Evolutionary conservation across 345 rosid species (phyloP).

Genomic region (Brassica nigra): DNA sequence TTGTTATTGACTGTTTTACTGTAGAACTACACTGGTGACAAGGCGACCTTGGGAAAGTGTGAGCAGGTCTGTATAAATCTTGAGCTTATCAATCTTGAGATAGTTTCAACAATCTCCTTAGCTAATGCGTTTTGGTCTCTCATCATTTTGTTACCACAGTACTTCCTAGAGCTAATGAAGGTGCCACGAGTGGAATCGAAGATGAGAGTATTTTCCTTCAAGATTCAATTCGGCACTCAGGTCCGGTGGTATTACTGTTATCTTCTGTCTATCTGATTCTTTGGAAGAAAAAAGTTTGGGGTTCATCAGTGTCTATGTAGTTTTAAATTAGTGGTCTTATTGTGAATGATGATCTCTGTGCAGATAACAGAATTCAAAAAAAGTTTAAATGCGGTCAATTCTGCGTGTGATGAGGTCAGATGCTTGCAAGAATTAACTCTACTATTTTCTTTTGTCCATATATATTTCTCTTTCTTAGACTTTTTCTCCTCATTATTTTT

Average conservation of each 20-base stretch:
- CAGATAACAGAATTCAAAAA: slow-evolving; percentile 86
- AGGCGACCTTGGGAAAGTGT: slow-evolving; percentile 82
- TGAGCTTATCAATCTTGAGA: neutral
- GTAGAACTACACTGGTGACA: slow-evolving; percentile 85
- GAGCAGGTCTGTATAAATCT: slow-evolving; percentile 72
- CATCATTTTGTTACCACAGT: slow-evolving; percentile 51
- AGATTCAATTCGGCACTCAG: slow-evolving; percentile 91
- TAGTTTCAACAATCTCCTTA: neutral
- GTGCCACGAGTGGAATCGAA: slow-evolving; percentile 98
- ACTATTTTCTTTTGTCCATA: neutral
- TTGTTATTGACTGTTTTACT: slow-evolving; percentile 27
- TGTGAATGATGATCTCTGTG: slow-evolving; percentile 14
- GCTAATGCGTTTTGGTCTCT: slow-evolving; percentile 28
- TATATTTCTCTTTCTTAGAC: slow-evolving; percentile 11
- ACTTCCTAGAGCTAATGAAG: slow-evolving; percentile 92
- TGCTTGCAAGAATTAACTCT: slow-evolving; percentile 26
- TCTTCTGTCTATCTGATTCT: slow-evolving; percentile 30
- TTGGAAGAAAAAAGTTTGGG: neutral
- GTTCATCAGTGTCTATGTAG: neutral
- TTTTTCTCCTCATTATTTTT: slow-evolving; percentile 22
- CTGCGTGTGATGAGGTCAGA: slow-evolving; percentile 90
- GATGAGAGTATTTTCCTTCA: slow-evolving; percentile 93
- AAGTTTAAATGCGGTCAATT: slow-evolving; percentile 80
- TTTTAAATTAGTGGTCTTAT: slow-evolving; percentile 9
- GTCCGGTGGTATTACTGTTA: slow-evolving; percentile 56